Evolutionary conservation across 345 rosid species (phyloP).

Genomic region (Mangifera indica): DNA sequence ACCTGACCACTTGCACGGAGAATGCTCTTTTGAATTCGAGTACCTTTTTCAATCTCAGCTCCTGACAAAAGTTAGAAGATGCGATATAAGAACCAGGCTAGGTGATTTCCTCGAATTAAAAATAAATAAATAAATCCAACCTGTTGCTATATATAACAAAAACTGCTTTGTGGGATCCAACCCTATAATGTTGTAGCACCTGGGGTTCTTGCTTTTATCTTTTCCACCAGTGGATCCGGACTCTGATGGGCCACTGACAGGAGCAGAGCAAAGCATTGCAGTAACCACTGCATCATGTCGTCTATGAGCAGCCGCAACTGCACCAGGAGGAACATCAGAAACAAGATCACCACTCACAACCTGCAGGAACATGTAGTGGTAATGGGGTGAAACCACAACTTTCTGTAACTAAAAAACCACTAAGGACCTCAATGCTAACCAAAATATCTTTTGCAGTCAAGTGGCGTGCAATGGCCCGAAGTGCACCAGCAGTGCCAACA

Average conservation of each 20-base stretch:
- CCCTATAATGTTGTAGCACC: constrained; percentile 70
- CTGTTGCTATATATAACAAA: constrained; percentile 77
- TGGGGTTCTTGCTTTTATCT: constrained; percentile 89
- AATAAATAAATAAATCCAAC: constrained; percentile 29
- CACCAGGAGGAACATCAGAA: constrained; percentile 94
- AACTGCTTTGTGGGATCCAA: constrained; percentile 75
- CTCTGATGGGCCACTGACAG: constrained; percentile 79
- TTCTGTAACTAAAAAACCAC: constrained; percentile 19
- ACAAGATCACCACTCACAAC: constrained; percentile 97
- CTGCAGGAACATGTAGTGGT: constrained; percentile 40
- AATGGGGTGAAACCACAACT: constrained; percentile 13
- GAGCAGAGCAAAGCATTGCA: constrained; percentile 80
- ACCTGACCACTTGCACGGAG: constrained; percentile 91
- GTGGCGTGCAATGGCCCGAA: constrained; percentile 83
- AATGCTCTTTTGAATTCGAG: constrained; percentile 65
- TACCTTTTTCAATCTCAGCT: constrained; percentile 79
- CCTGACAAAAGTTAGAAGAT: constrained; percentile 39
- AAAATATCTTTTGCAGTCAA: constrained; percentile 87
- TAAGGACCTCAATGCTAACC: constrained; percentile 45
- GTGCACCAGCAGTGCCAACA: constrained; percentile 92
- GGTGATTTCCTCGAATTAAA: not conserved
- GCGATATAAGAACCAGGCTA: constrained; percentile 16
- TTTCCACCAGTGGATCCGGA: constrained; percentile 68
- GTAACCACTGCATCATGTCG: constrained; percentile 87
- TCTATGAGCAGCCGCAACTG: constrained; percentile 89